phyloP scores from a whole-genome alignment of 2,329 filamentous ascomycete genomes.

The Trichoderma sp. region DNA sequence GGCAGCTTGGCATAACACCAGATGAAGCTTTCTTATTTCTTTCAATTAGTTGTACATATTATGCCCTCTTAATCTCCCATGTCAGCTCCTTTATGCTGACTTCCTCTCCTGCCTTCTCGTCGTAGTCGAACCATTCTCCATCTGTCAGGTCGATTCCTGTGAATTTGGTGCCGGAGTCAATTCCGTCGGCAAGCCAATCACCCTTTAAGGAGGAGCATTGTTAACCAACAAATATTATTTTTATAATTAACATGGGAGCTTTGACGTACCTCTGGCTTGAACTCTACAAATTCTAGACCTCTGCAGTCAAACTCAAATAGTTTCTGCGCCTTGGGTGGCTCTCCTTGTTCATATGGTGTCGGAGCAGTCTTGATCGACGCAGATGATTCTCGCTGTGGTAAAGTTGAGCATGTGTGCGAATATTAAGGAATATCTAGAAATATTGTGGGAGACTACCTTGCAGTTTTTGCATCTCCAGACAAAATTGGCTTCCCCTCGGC shows the following conservation, averaged over 20 bases:
- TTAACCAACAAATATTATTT: neutral
- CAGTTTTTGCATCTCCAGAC: slow-evolving; percentile 99
- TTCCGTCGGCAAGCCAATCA: slow-evolving; percentile 83
- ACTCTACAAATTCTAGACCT: slow-evolving; percentile 88
- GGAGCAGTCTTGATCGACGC: slow-evolving; percentile 80
- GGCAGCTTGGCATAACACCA: neutral
- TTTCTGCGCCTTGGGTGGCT: slow-evolving; percentile 75
- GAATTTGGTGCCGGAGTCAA: slow-evolving; percentile 82
- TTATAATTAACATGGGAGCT: neutral
- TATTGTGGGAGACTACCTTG: slow-evolving; percentile 63
- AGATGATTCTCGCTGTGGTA: slow-evolving; percentile 73
- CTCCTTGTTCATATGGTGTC: slow-evolving; percentile 68
- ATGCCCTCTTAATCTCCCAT: slow-evolving; percentile 82
- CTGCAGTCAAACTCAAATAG: slow-evolving; percentile 92
- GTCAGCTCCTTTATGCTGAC: slow-evolving; percentile 88
- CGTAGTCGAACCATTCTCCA: slow-evolving; percentile 97
- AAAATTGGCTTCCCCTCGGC: slow-evolving; percentile 95
- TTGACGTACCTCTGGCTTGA: slow-evolving; percentile 76
- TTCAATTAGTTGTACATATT: slow-evolving; percentile 32
- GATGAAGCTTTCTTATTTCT: neutral
- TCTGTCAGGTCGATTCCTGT: slow-evolving; percentile 79
- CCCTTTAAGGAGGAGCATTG: slow-evolving; percentile 57
- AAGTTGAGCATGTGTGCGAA: neutral
- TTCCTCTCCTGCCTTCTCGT: slow-evolving; percentile 89
- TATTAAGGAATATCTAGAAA: neutral